phyloP scores from a whole-genome alignment of 176 grass and related monocot species.

The Oryza rufipogon region DNA sequence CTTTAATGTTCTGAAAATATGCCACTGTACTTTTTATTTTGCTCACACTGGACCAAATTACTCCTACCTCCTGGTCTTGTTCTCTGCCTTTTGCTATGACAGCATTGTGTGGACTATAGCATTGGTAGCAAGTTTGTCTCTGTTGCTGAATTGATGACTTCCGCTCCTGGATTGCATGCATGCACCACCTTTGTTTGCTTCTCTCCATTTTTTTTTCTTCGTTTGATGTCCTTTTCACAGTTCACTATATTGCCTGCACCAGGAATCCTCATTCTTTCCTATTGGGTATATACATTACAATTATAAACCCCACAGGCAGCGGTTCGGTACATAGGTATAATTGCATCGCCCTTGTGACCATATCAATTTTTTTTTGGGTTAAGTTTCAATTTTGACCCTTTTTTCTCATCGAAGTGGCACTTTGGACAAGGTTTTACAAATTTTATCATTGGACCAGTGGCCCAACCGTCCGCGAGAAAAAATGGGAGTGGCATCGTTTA shows the following conservation, averaged over 20 bases:
- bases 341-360: not conserved
- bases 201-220: no score
- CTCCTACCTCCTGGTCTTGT: not conserved
- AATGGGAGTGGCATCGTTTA: not conserved
- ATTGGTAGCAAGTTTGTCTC: not conserved
- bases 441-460: not conserved
- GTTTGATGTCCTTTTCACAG: no score
- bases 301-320: not conserved
- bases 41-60: not conserved
- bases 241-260: no score
- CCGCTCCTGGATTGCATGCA: no score
- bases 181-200: no score
- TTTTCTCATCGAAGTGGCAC: no score
- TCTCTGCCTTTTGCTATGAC: not conserved
- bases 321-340: slow-evolving; percentile 4
- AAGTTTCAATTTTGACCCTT: no score
- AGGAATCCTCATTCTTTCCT: no score
- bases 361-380: no score
- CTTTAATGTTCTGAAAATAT: not conserved
- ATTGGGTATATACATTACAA: not conserved
- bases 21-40: not conserved
- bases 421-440: not conserved
- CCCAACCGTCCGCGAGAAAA: not conserved
- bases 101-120: not conserved
- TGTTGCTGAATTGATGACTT: no score